Percentiles rank a stretch among this genome's conserved stretches.
Evolutionary conservation across 441 rosid species (phyloP).

Genomic region (Kokia cookei): DNA sequence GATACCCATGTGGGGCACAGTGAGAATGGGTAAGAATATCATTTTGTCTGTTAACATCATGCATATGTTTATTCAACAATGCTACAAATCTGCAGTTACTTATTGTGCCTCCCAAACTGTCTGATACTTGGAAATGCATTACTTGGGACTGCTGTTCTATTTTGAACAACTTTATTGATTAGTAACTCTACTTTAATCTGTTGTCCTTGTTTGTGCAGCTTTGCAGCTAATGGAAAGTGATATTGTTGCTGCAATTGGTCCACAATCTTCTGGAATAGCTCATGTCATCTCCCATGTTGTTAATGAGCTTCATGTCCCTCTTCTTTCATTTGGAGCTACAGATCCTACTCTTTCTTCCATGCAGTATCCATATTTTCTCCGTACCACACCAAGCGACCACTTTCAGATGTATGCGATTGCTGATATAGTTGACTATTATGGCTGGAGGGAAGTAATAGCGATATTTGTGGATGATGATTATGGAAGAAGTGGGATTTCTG

Average conservation of each 20-base stretch:
- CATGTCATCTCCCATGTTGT: constrained; percentile 80
- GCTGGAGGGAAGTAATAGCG: constrained; percentile 79
- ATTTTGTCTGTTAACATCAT: neutral
- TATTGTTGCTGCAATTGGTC: constrained; percentile 76
- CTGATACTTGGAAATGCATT: neutral
- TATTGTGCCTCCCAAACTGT: neutral
- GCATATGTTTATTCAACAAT: neutral
- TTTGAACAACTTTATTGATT: neutral
- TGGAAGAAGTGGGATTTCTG: constrained; percentile 78
- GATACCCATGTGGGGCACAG: too few species aligned
- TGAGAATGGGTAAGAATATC: neutral
- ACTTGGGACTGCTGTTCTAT: neutral
- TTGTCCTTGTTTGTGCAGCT: constrained; percentile 50
- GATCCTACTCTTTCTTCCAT: constrained; percentile 79
- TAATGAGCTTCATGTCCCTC: constrained; percentile 80
- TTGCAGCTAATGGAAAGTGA: constrained; percentile 76
- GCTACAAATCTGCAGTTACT: neutral
- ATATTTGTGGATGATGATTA: constrained; percentile 88
- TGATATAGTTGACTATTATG: constrained; percentile 48
- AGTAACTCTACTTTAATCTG: neutral
- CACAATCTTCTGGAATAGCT: constrained; percentile 89
- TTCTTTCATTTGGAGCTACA: constrained; percentile 84
- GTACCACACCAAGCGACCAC: constrained; percentile 67
- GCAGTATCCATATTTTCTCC: constrained; percentile 78
- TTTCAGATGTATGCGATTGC: constrained; percentile 88